Percentiles rank a stretch among this genome's conserved stretches.
phyloP scores from a whole-genome alignment of 2,329 filamentous ascomycete species.

The Aureobasidium lini region DNA sequence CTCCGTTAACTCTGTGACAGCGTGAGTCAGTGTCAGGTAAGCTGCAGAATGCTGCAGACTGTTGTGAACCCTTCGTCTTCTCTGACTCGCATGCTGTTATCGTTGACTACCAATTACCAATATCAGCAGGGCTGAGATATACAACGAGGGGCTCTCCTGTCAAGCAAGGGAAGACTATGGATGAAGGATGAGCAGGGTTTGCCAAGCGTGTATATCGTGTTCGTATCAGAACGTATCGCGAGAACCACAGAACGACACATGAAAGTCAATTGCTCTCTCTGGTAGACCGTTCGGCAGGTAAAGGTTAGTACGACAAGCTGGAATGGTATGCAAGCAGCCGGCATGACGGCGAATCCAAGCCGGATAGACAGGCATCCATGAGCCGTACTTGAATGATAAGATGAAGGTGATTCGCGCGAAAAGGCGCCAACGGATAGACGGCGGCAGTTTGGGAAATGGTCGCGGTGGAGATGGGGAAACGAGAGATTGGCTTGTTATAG shows the following conservation, averaged over 20 bases:
- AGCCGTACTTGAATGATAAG: constrained; percentile 3
- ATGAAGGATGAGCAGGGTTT: constrained; percentile 4
- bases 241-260: not conserved
- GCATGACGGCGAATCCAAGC: constrained; percentile 1
- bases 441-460: constrained; percentile 5
- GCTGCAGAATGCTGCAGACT: constrained; percentile 7
- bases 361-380: not conserved
- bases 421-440: constrained; percentile 6
- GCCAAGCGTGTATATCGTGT: not conserved
- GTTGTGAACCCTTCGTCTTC: not conserved
- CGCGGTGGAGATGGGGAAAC: constrained; percentile 3
- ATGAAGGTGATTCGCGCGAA: not conserved
- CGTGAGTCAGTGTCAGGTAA: constrained; percentile 8
- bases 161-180: not conserved
- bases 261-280: not conserved
- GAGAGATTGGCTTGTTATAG: constrained; percentile 10
- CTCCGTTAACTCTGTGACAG: constrained; percentile 1
- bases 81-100: constrained; percentile 12
- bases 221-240: constrained; percentile 1
- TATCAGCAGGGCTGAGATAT: not conserved
- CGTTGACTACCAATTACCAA: not conserved
- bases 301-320: not conserved
- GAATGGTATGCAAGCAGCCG: not conserved
- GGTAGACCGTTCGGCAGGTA: not conserved
- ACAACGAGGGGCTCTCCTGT: not conserved